Conservation (phyloP, 768 basidiomycete genomes). For the Cystofilobasidium capitatum region DNA sequence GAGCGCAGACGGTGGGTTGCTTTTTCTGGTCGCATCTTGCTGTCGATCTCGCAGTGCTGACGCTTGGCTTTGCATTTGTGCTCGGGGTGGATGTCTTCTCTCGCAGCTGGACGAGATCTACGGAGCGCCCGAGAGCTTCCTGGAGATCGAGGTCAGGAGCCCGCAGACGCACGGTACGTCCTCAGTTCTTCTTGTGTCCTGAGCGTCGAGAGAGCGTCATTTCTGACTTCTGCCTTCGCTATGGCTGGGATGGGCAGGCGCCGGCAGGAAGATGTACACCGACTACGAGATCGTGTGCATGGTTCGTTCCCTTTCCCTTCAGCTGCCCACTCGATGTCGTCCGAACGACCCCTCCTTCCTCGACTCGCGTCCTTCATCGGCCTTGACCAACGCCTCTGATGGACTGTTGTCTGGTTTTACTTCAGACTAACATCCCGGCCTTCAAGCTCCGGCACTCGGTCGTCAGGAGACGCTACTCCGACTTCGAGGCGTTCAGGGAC, state of each 20-base stretch:
- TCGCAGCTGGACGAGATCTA: conserved; percentile 82
- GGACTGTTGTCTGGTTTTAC: not conserved
- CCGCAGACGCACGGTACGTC: conserved; percentile 86
- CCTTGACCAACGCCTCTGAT: not conserved
- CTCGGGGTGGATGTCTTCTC: not conserved
- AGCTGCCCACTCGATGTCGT: not conserved
- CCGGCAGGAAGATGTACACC: conserved; percentile 97
- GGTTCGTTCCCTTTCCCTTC: conserved; percentile 45
- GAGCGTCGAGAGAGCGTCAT: not conserved
- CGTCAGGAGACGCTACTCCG: conserved; percentile 78
- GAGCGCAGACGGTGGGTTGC: conserved; percentile 22
- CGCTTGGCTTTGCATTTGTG: not conserved
- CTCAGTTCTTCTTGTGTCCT: not conserved
- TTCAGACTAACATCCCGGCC: conserved; percentile 95
- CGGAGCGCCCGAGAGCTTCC: conserved; percentile 69
- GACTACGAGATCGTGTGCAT: conserved; percentile 98
- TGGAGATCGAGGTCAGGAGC: conserved; percentile 94
- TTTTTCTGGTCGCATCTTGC: not conserved
- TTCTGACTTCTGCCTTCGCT: not conserved
- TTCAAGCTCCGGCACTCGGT: conserved; percentile 93
- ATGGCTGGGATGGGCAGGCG: conserved; percentile 48
- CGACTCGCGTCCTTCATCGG: not conserved
- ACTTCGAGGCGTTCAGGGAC: conserved; percentile 95
- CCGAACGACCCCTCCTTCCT: not conserved
- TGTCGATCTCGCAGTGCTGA: not conserved